Evolutionary conservation across 2,329 filamentous ascomycete species (phyloP), one percentile per base, ranked within the genome.

Genomic region (Fusarium bulbicola): DNA sequence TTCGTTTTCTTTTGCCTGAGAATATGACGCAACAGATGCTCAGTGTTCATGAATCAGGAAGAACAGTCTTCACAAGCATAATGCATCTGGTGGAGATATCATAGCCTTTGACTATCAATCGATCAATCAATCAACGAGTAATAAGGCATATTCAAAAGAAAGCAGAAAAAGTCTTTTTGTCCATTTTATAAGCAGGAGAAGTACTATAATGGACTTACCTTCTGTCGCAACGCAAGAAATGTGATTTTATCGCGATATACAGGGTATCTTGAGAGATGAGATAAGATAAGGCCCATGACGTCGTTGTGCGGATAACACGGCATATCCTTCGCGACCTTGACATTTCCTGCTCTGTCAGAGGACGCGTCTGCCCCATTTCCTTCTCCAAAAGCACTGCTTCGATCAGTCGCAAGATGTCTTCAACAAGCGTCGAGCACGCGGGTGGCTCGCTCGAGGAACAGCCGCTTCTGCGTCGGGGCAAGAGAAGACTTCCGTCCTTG

Each of bases 311-410:
- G 34, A 54, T 54, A 28, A 30, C 20, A 4, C 50, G 34, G 50
- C 50, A 40, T 13, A 9, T 5, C 10, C 3, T n/a, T 2, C 7
- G 14, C 18, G 11, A 54, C 7, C 5, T n/a, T 2, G 14, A 40
- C 14, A 6, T 13, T 30, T 1, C 24, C 20, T 3, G 9, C 14
- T n/a, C 8, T 0, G 1, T 5, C 20, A 6, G 24, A 0, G 5
- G 50, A 30, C 24, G 26, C 11, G 50, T n/a, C 24, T n/a, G n/a
- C n/a, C n/a, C n/a, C 2, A 7, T 30, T 28, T 0, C 20, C 14
- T 2, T 21, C 24, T 16, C 1, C 10, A 16, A 39, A 30, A 39
- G 4, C 6, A 5, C 32, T 3, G 8, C 2, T 24, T n/a, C 2
- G 2, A 14, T 5, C 18, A 21, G 2, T 16, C 5, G 7, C 6